These are phyloP conservation scores for Solidago caesia DNA, from an alignment of 129 eudicot species.

Conservation along the genomic window DNA sequence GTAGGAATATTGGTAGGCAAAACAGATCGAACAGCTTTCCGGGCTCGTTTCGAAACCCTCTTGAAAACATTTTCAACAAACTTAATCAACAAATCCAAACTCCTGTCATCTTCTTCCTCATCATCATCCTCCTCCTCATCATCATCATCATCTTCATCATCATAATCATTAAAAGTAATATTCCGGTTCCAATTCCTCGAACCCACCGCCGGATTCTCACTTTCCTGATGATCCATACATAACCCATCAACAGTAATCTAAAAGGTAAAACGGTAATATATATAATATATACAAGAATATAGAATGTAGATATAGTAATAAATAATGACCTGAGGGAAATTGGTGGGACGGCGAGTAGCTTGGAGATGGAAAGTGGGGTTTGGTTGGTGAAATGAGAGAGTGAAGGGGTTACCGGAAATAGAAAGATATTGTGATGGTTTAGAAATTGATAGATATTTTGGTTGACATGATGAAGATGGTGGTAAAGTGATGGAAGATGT, in stretches of 20 bases:
- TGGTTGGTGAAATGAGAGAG: slow-evolving; percentile 15
- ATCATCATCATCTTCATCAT: slow-evolving; percentile 53
- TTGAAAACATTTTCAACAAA: slow-evolving; percentile 77
- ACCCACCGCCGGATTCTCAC: slow-evolving; percentile 36
- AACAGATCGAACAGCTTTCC: slow-evolving; percentile 83
- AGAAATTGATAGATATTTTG: neutral
- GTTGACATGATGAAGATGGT: neutral
- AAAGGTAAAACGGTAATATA: too few relatives aligned
- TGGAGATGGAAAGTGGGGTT: slow-evolving; percentile 32
- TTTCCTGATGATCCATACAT: slow-evolving; percentile 32
- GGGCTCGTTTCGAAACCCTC: slow-evolving; percentile 76
- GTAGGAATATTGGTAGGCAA: slow-evolving; percentile 69
- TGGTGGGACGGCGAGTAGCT: slow-evolving; percentile 47
- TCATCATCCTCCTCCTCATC: slow-evolving; percentile 70
- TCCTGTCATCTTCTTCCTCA: slow-evolving; percentile 76
- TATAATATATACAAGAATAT: neutral
- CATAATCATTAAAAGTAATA: slow-evolving; percentile 38
- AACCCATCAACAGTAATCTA: neutral
- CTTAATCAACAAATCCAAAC: slow-evolving; percentile 76
- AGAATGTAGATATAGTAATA: neutral
- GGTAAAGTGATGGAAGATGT: slow-evolving; percentile 18
- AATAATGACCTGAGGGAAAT: slow-evolving; percentile 40
- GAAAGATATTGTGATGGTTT: too few relatives aligned
- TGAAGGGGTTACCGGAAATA: neutral
- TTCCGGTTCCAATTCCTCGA: slow-evolving; percentile 45